These are phyloP conservation scores for Limonium bicolor DNA, from an alignment of 148 eudicot genomes.

Conservation along the genomic window DNA sequence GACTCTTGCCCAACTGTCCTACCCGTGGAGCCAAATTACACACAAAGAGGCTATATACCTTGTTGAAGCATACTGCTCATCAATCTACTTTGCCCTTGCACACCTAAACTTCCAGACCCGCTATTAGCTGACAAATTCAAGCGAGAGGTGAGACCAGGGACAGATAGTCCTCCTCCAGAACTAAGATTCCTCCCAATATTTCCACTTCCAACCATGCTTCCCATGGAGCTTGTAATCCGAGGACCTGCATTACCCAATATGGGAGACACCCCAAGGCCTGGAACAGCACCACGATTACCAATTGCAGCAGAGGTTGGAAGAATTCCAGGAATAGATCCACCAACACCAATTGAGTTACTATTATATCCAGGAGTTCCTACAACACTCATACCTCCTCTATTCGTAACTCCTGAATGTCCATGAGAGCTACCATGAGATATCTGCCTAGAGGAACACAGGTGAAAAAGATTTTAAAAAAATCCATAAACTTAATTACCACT, in stretches of 20 bases:
- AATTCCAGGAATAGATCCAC: conserved; percentile 95
- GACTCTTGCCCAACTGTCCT: too few species aligned
- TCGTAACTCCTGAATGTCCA: conserved; percentile 81
- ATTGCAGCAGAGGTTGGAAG: conserved; percentile 83
- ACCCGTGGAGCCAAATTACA: conserved; percentile 1
- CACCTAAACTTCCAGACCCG: conserved; percentile 71
- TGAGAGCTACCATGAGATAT: conserved; percentile 80
- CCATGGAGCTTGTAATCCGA: conserved; percentile 73
- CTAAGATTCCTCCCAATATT: conserved; percentile 70
- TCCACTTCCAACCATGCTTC: conserved; percentile 69
- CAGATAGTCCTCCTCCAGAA: conserved; percentile 83
- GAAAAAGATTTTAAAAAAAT: neutral
- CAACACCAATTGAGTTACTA: conserved; percentile 61
- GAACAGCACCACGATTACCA: conserved; percentile 72
- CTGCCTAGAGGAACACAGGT: conserved; percentile 19
- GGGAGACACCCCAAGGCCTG: conserved; percentile 77
- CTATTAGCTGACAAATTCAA: conserved; percentile 60
- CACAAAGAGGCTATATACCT: conserved; percentile 34
- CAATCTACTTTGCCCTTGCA: conserved; percentile 79
- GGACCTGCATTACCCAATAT: conserved; percentile 75
- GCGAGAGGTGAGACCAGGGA: conserved; percentile 82
- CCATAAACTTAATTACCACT: neutral
- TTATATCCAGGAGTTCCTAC: conserved; percentile 84
- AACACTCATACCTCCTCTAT: conserved; percentile 89
- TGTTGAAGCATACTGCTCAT: conserved; percentile 86